These are phyloP conservation scores for Sugiyamaella marilandica DNA, from an alignment of 805 yeast genomes.

Conservation along the genomic window DNA sequence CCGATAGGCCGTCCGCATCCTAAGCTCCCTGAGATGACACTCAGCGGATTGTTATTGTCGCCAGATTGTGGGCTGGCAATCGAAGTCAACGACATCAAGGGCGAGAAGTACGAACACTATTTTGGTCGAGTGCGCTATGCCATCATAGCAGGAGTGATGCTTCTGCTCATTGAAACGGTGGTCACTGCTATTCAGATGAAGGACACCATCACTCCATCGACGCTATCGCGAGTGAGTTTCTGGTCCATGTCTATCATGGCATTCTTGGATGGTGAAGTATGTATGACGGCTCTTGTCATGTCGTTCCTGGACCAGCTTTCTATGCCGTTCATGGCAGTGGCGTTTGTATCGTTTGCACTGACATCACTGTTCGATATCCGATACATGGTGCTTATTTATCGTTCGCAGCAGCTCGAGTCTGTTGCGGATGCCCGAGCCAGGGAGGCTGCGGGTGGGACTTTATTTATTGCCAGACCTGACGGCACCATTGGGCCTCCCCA, in stretches of 20 bases:
- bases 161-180: slow-evolving; percentile 50
- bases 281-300: slow-evolving; percentile 56
- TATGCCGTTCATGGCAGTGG: slow-evolving; percentile 62
- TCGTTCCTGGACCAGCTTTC: slow-evolving; percentile 55
- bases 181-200: slow-evolving; percentile 66
- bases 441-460: slow-evolving; percentile 8
- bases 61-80: slow-evolving; percentile 81
- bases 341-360: slow-evolving; percentile 63
- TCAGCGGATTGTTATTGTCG: slow-evolving; percentile 66
- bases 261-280: slow-evolving; percentile 62
- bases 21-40: slow-evolving; percentile 49
- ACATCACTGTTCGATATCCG: slow-evolving; percentile 73
- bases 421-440: slow-evolving; percentile 36
- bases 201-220: slow-evolving; percentile 70
- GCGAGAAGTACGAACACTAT: slow-evolving; percentile 52
- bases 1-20: slow-evolving; percentile 80
- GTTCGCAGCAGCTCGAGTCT: slow-evolving; percentile 50
- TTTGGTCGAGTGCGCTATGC: slow-evolving; percentile 37
- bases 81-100: slow-evolving; percentile 38
- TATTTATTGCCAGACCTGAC: slow-evolving; percentile 27
- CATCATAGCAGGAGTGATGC: slow-evolving; percentile 41
- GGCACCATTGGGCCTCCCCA: slow-evolving; percentile 13
- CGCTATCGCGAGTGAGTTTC: slow-evolving; percentile 66
- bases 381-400: slow-evolving; percentile 60
- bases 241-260: slow-evolving; percentile 57